Evolutionary conservation across 2,329 filamentous ascomycete genomes (phyloP).

Genomic region (Dactylellina parvicollis): DNA sequence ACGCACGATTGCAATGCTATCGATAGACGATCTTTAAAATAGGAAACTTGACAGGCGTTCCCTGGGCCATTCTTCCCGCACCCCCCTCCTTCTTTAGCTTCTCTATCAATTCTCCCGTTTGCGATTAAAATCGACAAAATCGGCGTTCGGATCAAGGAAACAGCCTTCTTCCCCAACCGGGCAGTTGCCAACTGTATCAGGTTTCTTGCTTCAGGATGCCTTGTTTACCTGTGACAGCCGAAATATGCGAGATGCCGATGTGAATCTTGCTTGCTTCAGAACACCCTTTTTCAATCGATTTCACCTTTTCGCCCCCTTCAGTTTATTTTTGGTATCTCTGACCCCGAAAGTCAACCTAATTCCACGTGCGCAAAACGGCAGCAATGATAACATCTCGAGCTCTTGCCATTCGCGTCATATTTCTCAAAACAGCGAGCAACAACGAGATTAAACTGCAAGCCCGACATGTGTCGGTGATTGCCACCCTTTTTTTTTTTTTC

Average conservation of each 20-base stretch:
- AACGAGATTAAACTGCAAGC: conserved; percentile 29
- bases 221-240: conserved; percentile 42
- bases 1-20: conserved; percentile 29
- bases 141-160: background rate
- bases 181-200: conserved; percentile 47
- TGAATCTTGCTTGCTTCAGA: conserved; percentile 4
- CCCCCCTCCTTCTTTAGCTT: conserved; percentile 15
- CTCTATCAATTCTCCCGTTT: conserved; percentile 44
- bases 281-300: background rate
- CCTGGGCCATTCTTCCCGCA: conserved; percentile 16
- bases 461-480: conserved; percentile 28
- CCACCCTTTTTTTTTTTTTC: conserved; percentile 17
- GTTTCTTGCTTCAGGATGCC: conserved; percentile 23
- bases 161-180: conserved; percentile 24
- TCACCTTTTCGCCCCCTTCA: background rate
- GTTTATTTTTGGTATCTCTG: background rate
- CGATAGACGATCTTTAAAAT: conserved; percentile 44
- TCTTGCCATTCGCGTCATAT: conserved; percentile 24
- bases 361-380: background rate
- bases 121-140: conserved; percentile 25
- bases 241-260: conserved; percentile 15
- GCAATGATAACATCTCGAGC: conserved; percentile 4
- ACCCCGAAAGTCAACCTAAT: too few species aligned
- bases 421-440: conserved; percentile 19
- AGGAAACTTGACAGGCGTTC: conserved; percentile 5